phyloP scores from a whole-genome alignment of 768 basidiomycete genomes.

The Filobasidium wieringae region DNA sequence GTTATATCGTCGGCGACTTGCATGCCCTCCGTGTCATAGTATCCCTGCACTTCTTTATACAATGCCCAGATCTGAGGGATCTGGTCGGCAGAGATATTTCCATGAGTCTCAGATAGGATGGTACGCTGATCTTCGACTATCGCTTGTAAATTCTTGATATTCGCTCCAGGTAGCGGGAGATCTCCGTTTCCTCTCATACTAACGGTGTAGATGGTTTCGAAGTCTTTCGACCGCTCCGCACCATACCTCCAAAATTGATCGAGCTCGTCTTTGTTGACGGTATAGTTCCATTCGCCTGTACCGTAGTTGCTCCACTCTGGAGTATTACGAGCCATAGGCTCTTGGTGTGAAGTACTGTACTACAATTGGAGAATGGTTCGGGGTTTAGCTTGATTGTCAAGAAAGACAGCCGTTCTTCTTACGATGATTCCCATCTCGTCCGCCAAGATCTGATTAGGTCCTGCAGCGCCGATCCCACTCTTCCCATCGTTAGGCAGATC shows the following conservation, averaged over 20 bases:
- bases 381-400: neutral
- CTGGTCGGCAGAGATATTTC: conserved; percentile 31
- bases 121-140: conserved; percentile 53
- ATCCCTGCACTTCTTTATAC: conserved; percentile 50
- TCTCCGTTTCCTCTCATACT: conserved; percentile 56
- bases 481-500: conserved; percentile 24
- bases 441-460: conserved; percentile 51
- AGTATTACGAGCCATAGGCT: conserved; percentile 62
- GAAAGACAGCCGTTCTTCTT: conserved; percentile 16
- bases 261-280: conserved; percentile 47
- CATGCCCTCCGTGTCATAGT: conserved; percentile 43
- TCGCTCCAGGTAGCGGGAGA: conserved; percentile 28
- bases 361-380: neutral
- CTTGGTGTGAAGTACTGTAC: conserved; percentile 54
- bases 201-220: conserved; percentile 54
- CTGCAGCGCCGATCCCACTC: conserved; percentile 51
- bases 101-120: conserved; percentile 50
- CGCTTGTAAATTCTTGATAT: conserved; percentile 28
- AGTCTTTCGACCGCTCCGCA: conserved; percentile 49
- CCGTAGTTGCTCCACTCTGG: conserved; percentile 34
- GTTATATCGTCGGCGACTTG: conserved; percentile 55
- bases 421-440: conserved; percentile 58
- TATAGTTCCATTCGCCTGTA: conserved; percentile 34
- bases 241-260: conserved; percentile 55
- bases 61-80: conserved; percentile 56